Evolutionary conservation across 208 protist species (phyloP), one percentile per base, ranked within the genome.

Genomic region (Trypanosoma brucei): DNA sequence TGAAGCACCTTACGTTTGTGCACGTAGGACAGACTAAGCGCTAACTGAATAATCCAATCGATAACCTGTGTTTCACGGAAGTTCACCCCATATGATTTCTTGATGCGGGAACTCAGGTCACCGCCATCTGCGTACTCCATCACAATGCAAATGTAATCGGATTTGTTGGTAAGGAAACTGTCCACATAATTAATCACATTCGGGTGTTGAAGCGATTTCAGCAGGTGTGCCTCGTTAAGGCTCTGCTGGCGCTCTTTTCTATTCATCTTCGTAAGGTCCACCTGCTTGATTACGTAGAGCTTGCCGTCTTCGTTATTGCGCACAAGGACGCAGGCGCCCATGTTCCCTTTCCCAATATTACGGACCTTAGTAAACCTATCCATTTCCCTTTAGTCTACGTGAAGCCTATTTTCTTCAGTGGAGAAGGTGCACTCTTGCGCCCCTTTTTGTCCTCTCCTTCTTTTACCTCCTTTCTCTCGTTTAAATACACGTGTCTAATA

Each of bases 101-200:
- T 92, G 11, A 96, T 85, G 5, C 87, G 76, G 2, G 76, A 65
- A 54, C 77, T 78, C 9, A 97, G 60, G 59, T 97, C 92, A 8
- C 92, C 92, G 44, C 86, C 85, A 54, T 97, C 92, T 11, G 88
- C 87, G 68, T 81, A 96, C 72, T 96, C 91, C 92, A 97, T 97
- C 7, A 96, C 88, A 59, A 97, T 97, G 75, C 92, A 97, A 55
- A 97, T 62, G 62, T 95, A 79, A 61, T 95, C 85, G 1, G 87
- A 95, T 61, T 78, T 88, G 34, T 76, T 69, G 1, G 89, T 84
- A n/a, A 97, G 77, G 75, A 96, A 97, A 68, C 88, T 93, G 72
- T 95, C 88, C 8, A 94, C 79, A 71, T 98, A 98, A 46, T 93
- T 83, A 64, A 98, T 95, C 69, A 98, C 92, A 67, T 98, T 97